Conservation (phyloP, 108 stramenopile genomes). For the Halocafeteria seosinensis region DNA sequence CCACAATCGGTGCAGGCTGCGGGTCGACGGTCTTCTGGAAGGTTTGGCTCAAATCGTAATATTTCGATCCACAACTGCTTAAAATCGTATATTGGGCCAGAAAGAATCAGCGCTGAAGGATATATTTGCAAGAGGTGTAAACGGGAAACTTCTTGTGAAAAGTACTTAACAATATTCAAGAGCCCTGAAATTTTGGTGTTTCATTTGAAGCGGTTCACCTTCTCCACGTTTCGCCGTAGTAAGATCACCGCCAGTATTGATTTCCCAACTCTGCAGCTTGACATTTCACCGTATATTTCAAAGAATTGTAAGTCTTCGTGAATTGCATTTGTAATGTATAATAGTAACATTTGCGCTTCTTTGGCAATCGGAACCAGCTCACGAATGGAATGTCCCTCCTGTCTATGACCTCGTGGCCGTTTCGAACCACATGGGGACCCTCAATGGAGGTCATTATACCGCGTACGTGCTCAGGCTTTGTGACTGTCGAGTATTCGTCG, state of each 20-base stretch:
- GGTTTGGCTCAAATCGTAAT: neutral
- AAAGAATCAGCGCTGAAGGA: constrained; percentile 9
- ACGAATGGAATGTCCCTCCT: neutral
- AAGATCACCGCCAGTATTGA: constrained; percentile 4
- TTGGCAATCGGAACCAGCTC: no score
- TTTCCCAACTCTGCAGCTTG: constrained; percentile 4
- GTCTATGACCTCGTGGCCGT: constrained; percentile 3
- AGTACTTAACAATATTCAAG: neutral
- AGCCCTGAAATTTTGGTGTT: constrained; percentile 14
- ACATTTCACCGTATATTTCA: neutral
- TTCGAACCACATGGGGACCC: constrained; percentile 12
- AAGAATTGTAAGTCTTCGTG: neutral
- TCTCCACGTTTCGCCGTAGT: neutral
- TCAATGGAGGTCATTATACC: constrained; percentile 18
- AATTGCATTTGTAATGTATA: neutral
- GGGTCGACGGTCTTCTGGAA: neutral
- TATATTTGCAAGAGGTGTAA: constrained; percentile 7
- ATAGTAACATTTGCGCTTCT: neutral
- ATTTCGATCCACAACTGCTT: constrained; percentile 11
- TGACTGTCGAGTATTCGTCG: no score
- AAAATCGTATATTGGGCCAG: neutral
- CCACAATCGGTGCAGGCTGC: neutral
- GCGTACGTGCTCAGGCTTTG: no score
- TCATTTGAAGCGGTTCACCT: constrained; percentile 18
- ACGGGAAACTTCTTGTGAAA: neutral